Percentiles rank a stretch among this genome's conserved stretches.
phyloP scores from a whole-genome alignment of 192 early-diverging fungal species.

The Coemansia asiatica region DNA sequence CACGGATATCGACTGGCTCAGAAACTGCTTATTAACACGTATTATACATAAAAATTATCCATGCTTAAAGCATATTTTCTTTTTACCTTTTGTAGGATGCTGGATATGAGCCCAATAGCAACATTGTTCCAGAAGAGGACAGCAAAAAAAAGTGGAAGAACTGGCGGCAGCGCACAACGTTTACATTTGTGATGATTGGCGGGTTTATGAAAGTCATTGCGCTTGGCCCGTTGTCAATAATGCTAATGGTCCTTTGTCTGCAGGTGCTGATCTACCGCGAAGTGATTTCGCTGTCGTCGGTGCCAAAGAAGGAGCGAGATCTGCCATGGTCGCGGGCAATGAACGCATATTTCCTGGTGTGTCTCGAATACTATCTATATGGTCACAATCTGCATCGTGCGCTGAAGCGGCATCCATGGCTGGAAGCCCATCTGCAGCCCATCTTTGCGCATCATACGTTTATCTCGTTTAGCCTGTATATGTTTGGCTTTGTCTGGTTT shows the following conservation, averaged over 20 bases:
- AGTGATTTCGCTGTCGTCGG: constrained; percentile 86
- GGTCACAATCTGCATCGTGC: constrained; percentile 91
- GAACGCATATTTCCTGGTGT: constrained; percentile 91
- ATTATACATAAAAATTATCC: too few relatives aligned
- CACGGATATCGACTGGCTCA: too few relatives aligned
- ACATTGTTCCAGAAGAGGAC: constrained; percentile 38
- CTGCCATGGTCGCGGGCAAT: constrained; percentile 90
- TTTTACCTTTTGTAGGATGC: constrained; percentile 1
- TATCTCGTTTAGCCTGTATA: constrained; percentile 88
- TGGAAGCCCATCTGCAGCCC: constrained; percentile 79
- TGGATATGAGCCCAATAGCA: background rate
- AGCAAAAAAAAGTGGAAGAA: constrained; percentile 66
- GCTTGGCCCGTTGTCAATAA: constrained; percentile 81
- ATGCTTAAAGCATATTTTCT: background rate
- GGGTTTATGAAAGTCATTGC: constrained; percentile 74
- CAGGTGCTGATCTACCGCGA: constrained; percentile 88
- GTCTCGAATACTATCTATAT: constrained; percentile 92
- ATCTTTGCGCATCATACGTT: constrained; percentile 93
- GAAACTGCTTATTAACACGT: too few relatives aligned
- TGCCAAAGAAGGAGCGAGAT: constrained; percentile 78
- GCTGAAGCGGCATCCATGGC: constrained; percentile 78
- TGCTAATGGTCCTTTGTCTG: constrained; percentile 80
- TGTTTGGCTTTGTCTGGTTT: constrained; percentile 85
- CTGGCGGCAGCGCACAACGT: constrained; percentile 78
- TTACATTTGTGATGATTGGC: constrained; percentile 88